Percentiles rank a stretch among this genome's conserved stretches.
Evolutionary conservation across 805 yeast genomes (phyloP).

Genomic region (Candida koratica): DNA sequence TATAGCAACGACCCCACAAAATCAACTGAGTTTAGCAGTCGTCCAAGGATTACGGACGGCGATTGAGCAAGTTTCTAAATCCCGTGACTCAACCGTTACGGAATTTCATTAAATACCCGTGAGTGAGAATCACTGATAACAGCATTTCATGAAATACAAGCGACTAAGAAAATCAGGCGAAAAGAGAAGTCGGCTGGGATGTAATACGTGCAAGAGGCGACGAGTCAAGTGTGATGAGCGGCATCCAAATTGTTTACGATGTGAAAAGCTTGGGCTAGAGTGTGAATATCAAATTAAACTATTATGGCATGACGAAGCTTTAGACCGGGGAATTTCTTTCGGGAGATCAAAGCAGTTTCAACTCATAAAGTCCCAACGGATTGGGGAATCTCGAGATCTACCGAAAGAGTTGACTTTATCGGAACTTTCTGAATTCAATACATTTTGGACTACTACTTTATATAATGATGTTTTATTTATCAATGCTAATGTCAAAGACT

Average conservation of each 20-base stretch:
- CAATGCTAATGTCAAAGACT: constrained; percentile 19
- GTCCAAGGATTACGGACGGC: no score
- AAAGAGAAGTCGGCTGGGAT: constrained; percentile 21
- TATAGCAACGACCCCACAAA: no score
- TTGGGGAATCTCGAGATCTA: constrained; percentile 1
- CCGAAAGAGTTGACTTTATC: constrained; percentile 11
- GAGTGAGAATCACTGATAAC: no score
- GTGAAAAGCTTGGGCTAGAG: constrained; percentile 20
- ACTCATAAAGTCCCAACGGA: constrained; percentile 10
- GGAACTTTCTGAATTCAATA: constrained; percentile 10
- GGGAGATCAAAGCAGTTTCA: constrained; percentile 28
- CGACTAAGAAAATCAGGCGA: constrained; percentile 9
- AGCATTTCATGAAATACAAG: constrained; percentile 1
- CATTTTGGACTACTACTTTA: constrained; percentile 11
- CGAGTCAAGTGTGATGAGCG: constrained; percentile 21
- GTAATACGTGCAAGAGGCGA: constrained; percentile 15
- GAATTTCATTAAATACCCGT: no score
- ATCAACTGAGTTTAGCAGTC: no score
- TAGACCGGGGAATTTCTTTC: constrained; percentile 30
- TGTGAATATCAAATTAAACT: constrained; percentile 19
- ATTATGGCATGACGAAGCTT: constrained; percentile 38
- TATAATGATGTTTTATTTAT: constrained; percentile 15
- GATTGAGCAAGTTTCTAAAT: no score
- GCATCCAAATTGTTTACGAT: constrained; percentile 29
- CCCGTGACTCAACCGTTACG: no score